Evolutionary conservation across 1,139 yeast species (phyloP).

Genomic region (Sugiyamaella novakii): DNA sequence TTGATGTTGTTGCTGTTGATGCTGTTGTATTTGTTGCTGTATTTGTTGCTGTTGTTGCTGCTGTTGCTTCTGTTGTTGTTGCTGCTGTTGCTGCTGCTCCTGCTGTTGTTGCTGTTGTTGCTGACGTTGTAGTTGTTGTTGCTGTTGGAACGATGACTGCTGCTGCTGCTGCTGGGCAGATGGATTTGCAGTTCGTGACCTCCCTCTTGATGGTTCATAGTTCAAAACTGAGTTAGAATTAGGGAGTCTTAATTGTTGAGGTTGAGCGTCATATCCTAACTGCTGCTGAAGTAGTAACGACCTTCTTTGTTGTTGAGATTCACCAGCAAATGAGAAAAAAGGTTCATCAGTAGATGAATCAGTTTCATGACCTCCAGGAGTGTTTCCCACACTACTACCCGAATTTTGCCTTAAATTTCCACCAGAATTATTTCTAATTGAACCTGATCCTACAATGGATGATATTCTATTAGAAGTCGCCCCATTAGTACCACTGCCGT

Average conservation of each 20-base stretch:
- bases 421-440: not conserved
- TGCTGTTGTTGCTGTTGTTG: constrained; percentile 16
- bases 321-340: constrained; percentile 33
- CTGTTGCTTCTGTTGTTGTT: constrained; percentile 7
- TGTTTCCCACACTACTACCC: constrained; percentile 3
- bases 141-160: constrained; percentile 19
- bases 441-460: not conserved
- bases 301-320: constrained; percentile 35
- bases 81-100: constrained; percentile 14
- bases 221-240: constrained; percentile 1
- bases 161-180: constrained; percentile 23
- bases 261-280: constrained; percentile 16
- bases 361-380: constrained; percentile 11
- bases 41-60: constrained; percentile 12
- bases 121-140: constrained; percentile 12
- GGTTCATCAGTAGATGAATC: constrained; percentile 19
- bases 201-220: constrained; percentile 14
- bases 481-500: not conserved
- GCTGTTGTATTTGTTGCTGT: constrained; percentile 17
- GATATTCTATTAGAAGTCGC: not conserved
- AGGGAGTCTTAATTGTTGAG: constrained; percentile 9
- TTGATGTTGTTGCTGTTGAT: constrained; percentile 16
- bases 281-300: constrained; percentile 29
- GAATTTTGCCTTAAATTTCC: not conserved
- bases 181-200: constrained; percentile 12